phyloP scores from a whole-genome alignment of 2,329 filamentous ascomycete species.

The Simplicillium sp. region DNA sequence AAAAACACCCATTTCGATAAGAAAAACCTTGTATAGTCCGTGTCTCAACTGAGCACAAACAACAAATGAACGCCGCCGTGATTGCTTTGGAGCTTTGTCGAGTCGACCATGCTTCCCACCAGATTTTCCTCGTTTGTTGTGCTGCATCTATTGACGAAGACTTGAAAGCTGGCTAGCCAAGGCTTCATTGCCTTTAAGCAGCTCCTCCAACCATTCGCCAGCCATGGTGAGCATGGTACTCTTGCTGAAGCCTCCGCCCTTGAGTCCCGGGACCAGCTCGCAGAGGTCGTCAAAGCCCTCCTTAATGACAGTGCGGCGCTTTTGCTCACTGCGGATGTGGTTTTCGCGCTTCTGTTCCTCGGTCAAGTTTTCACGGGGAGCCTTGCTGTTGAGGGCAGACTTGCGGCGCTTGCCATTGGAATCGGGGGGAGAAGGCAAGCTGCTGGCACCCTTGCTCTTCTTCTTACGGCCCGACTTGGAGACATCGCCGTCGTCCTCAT shows the following conservation, averaged over 20 bases:
- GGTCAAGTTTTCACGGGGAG: constrained; percentile 59
- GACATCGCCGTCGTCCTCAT: constrained; percentile 31
- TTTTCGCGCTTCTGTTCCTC: constrained; percentile 79
- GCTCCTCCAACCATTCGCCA: constrained; percentile 66
- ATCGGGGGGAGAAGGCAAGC: constrained; percentile 19
- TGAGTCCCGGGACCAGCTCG: constrained; percentile 65
- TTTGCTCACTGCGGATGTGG: constrained; percentile 82
- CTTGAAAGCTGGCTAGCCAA: constrained; percentile 39
- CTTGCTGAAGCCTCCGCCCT: constrained; percentile 71
- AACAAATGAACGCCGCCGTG: no score
- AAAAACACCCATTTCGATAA: no score
- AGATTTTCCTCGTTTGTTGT: no score
- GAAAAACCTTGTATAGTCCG: no score
- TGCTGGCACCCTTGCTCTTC: constrained; percentile 34
- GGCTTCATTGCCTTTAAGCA: constrained; percentile 58
- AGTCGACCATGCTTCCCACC: no score
- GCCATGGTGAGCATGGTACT: constrained; percentile 68
- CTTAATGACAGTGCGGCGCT: constrained; percentile 72
- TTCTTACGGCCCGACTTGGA: constrained; percentile 14
- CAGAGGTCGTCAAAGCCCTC: constrained; percentile 75
- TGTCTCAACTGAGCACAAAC: no score
- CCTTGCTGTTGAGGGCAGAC: constrained; percentile 34
- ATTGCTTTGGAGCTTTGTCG: no score
- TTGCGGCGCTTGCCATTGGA: constrained; percentile 39
- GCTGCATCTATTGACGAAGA: no score